These are phyloP conservation scores for Rhododendron henanense DNA, from an alignment of 148 eudicot species.

Conservation along the genomic window DNA sequence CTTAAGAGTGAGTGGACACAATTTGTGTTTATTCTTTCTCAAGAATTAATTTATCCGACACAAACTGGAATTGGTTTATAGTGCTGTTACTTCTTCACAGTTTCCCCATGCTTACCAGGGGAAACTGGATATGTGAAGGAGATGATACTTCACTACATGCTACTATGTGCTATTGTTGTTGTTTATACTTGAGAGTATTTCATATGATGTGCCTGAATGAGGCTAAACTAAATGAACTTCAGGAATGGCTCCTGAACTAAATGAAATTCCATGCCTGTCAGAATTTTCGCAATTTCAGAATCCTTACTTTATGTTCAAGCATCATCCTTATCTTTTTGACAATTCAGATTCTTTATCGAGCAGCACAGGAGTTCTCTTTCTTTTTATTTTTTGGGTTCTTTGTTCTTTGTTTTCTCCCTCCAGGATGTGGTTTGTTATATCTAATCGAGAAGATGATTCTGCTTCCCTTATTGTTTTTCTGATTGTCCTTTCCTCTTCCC, in stretches of 20 bases:
- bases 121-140: not conserved
- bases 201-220: not conserved
- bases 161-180: not conserved
- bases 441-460: not conserved
- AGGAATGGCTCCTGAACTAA: not conserved
- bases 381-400: not conserved
- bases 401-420: not conserved
- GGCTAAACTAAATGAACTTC: not conserved
- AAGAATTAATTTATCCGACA: not conserved
- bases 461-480: not conserved
- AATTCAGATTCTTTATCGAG: not conserved
- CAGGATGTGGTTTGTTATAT: not conserved
- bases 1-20: not conserved
- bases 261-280: not conserved
- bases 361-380: not conserved
- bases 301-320: not conserved
- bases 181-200: not conserved
- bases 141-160: not conserved
- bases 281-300: not conserved
- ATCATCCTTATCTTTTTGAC: not conserved
- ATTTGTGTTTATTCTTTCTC: not conserved
- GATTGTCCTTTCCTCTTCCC: constrained; percentile 12
- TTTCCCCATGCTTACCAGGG: not conserved
- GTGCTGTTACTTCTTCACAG: not conserved
- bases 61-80: not conserved